Conservation (phyloP, 1,284 basidiomycete species). For the Ceratorhiza oryzae-sativae region DNA sequence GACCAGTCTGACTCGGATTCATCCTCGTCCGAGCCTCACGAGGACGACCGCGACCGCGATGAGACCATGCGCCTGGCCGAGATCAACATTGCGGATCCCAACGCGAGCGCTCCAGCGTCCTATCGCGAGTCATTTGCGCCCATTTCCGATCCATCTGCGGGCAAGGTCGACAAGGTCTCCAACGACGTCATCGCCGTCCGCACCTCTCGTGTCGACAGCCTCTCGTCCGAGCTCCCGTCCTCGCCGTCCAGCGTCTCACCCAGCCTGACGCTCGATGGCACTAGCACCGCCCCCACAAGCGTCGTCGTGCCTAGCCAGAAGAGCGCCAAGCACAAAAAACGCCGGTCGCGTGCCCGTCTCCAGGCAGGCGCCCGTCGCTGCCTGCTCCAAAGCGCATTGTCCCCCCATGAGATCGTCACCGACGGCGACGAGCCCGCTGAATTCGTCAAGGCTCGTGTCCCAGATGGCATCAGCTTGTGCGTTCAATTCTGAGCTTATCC, state of each 20-base stretch:
- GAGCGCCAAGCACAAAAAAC: constrained; percentile 35
- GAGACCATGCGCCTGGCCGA: constrained; percentile 31
- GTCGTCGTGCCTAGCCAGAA: constrained; percentile 26
- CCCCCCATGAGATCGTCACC: constrained; percentile 52
- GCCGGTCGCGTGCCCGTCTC: constrained; percentile 40
- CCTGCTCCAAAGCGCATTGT: constrained; percentile 39
- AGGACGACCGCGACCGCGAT: constrained; percentile 37
- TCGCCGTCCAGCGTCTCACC: constrained; percentile 4
- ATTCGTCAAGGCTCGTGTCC: constrained; percentile 70
- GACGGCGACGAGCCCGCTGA: constrained; percentile 43
- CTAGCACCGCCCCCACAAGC: constrained; percentile 33
- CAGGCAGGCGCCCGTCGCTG: constrained; percentile 42
- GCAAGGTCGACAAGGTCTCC: constrained; percentile 35
- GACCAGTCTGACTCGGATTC: constrained; percentile 44
- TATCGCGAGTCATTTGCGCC: constrained; percentile 35
- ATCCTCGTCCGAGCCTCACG: constrained; percentile 23
- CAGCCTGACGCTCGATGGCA: constrained; percentile 13
- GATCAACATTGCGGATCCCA: constrained; percentile 39
- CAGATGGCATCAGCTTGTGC: constrained; percentile 59
- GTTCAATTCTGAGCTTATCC: constrained; percentile 8
- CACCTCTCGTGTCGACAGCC: constrained; percentile 25
- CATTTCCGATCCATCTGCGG: neutral
- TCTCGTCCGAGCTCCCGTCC: constrained; percentile 23
- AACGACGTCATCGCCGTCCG: constrained; percentile 37
- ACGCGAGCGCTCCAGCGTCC: constrained; percentile 30